A percentile compares a stretch with the other conserved stretches of the same genome.
phyloP scores from a whole-genome alignment of 73 alveolate species.

The Paramecium caudatum region DNA sequence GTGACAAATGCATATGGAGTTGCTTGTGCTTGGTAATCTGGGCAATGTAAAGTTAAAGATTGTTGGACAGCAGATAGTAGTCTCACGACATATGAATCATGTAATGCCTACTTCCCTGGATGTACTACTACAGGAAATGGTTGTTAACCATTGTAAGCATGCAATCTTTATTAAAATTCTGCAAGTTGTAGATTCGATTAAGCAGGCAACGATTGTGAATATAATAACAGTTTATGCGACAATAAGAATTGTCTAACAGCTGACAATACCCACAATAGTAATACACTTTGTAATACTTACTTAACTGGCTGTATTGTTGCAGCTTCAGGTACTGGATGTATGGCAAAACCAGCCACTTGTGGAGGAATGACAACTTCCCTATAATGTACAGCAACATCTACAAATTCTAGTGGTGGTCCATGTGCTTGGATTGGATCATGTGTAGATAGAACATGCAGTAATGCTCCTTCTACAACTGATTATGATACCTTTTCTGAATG shows the following conservation, averaged over 20 bases:
- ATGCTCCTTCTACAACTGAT: conserved; percentile 40
- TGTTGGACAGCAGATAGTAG: conserved; percentile 6
- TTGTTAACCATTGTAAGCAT: background rate
- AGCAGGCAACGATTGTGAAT: background rate
- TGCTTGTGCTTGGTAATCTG: conserved; percentile 36
- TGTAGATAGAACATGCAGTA: conserved; percentile 4
- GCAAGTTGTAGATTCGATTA: conserved; percentile 41
- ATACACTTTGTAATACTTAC: background rate
- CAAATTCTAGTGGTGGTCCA: background rate
- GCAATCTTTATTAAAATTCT: background rate
- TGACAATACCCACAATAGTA: background rate
- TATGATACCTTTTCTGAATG: conserved; percentile 12
- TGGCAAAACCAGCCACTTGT: conserved; percentile 15
- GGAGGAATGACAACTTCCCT: background rate
- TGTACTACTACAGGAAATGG: conserved; percentile 48
- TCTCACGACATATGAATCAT: background rate
- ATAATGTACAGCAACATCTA: conserved; percentile 39
- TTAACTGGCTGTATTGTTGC: conserved; percentile 33
- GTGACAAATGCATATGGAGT: background rate
- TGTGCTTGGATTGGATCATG: conserved; percentile 42
- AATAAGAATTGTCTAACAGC: conserved; percentile 57
- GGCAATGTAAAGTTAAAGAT: background rate
- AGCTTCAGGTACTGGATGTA: conserved; percentile 38
- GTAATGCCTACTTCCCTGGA: background rate
- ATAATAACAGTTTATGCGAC: background rate